These are phyloP conservation scores for Neocallimastix lanati DNA, from an alignment of 192 early-diverging fungal genomes.

Conservation along the genomic window DNA sequence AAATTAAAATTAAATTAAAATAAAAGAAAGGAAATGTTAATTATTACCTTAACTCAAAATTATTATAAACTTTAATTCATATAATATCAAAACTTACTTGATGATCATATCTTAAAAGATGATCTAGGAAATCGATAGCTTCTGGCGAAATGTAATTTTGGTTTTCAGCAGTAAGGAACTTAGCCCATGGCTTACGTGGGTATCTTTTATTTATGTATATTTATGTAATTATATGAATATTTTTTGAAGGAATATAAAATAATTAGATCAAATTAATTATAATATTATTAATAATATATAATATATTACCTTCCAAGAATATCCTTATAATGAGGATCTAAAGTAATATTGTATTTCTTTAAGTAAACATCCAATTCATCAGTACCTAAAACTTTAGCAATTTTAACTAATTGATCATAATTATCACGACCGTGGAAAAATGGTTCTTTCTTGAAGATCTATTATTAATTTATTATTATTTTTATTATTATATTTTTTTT, in stretches of 20 bases:
- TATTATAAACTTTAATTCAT: too few species aligned
- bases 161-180: conserved; percentile 72
- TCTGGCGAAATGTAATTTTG: conserved; percentile 61
- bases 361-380: conserved; percentile 83
- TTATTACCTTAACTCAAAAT: too few species aligned
- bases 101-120: conserved; percentile 82
- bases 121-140: conserved; percentile 77
- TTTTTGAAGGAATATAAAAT: too few species aligned
- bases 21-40: too few species aligned
- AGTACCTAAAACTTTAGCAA: conserved; percentile 92
- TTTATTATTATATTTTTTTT: too few species aligned
- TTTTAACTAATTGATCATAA: conserved; percentile 97
- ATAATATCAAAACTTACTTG: conserved; percentile 13
- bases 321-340: conserved; percentile 77
- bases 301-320: conserved; percentile 59
- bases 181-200: conserved; percentile 69
- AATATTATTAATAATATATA: background rate
- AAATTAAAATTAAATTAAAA: too few species aligned
- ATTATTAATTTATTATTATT: background rate
- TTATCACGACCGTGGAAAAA: conserved; percentile 99
- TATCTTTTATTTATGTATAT: conserved; percentile 29
- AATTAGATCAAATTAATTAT: too few species aligned
- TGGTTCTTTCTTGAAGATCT: conserved; percentile 98
- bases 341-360: conserved; percentile 86
- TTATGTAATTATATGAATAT: too few species aligned